A percentile compares a stretch with the other conserved stretches of the same genome.
Conservation (phyloP, 2,329 filamentous ascomycete species). For the Microdochium nivale region DNA sequence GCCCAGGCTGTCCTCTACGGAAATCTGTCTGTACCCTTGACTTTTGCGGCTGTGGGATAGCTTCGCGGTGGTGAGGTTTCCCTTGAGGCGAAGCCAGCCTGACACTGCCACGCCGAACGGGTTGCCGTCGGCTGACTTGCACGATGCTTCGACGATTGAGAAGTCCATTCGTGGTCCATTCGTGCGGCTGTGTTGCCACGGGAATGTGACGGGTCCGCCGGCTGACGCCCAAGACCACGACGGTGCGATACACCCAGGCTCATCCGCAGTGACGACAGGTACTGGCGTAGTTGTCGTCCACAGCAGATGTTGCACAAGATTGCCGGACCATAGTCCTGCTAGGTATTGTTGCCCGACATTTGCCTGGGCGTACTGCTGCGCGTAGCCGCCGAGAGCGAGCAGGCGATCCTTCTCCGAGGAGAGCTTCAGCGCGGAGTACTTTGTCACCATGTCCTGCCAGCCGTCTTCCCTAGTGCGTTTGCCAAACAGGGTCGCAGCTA, state of each 20-base stretch:
- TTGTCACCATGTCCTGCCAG: conserved; percentile 3
- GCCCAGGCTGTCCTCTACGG: background rate
- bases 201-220: background rate
- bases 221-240: background rate
- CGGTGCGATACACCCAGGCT: background rate
- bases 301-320: conserved; percentile 3
- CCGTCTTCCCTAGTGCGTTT: background rate
- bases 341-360: conserved; percentile 3
- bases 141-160: background rate
- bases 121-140: background rate
- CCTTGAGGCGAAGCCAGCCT: background rate
- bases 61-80: background rate
- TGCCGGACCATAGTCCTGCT: conserved; percentile 5
- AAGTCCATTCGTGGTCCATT: background rate
- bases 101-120: background rate
- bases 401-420: conserved; percentile 4
- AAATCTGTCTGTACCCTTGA: background rate
- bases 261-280: background rate
- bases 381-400: conserved; percentile 4
- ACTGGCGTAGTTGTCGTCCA: background rate
- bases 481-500: background rate
- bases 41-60: background rate
- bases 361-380: conserved; percentile 3
- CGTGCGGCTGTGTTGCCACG: background rate
- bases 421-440: conserved; percentile 4